phyloP scores from a whole-genome alignment of 1,284 basidiomycete genomes.

The Athelia sp. region DNA sequence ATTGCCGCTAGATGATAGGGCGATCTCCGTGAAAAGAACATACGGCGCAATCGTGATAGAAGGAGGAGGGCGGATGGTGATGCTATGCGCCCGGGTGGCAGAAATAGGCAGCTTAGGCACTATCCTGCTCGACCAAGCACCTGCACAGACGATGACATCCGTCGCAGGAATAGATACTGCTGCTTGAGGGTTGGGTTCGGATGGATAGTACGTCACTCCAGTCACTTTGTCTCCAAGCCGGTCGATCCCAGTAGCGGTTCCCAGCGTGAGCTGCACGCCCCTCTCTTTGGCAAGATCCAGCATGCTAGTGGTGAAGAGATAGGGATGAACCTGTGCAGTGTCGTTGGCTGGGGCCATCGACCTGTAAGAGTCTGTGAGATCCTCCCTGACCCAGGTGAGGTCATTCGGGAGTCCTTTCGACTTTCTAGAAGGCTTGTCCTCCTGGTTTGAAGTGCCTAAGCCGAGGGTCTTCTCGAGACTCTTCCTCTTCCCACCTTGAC shows the following conservation, averaged over 20 bases:
- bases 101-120: slow-evolving; percentile 48
- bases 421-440: slow-evolving; percentile 15
- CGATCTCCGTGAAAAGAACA: slow-evolving; percentile 63
- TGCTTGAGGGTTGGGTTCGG: slow-evolving; percentile 18
- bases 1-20: slow-evolving; percentile 18
- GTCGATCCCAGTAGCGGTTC: slow-evolving; percentile 37
- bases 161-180: slow-evolving; percentile 45
- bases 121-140: slow-evolving; percentile 79
- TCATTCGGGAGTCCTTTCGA: slow-evolving; percentile 50
- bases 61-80: slow-evolving; percentile 49
- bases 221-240: slow-evolving; percentile 38
- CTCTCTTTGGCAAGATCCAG: slow-evolving; percentile 58
- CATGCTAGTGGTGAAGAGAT: slow-evolving; percentile 76
- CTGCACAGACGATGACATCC: slow-evolving; percentile 73
- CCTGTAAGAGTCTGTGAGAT: slow-evolving; percentile 54
- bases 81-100: slow-evolving; percentile 62
- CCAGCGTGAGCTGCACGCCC: slow-evolving; percentile 43
- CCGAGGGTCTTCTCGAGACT: slow-evolving; percentile 54
- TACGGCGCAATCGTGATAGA: slow-evolving; percentile 50
- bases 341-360: slow-evolving; percentile 54
- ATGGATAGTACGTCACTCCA: slow-evolving; percentile 46
- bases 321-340: slow-evolving; percentile 82
- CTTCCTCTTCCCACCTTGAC: slow-evolving; percentile 30
- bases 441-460: slow-evolving; percentile 15
- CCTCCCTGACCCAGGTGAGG: slow-evolving; percentile 56